Conservation (phyloP, 1,284 basidiomycete species). For the Ganoderma boninense region DNA sequence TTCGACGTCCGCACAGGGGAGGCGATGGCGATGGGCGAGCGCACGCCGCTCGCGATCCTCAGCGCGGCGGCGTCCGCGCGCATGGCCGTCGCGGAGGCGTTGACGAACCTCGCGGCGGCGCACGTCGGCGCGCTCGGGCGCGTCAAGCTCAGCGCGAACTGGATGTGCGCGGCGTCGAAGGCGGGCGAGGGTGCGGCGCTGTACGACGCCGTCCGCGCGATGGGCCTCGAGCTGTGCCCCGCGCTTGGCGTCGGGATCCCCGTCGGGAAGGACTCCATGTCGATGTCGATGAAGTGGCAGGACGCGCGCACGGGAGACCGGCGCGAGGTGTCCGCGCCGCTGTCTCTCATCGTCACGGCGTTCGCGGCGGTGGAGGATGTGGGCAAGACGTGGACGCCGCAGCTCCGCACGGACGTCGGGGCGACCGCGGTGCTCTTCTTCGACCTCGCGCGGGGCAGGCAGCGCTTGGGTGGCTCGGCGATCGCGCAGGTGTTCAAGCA, state of each 20-base stretch:
- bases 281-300: slow-evolving; percentile 97
- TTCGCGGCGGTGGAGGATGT: slow-evolving; percentile 91
- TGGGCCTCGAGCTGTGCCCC: slow-evolving; percentile 97
- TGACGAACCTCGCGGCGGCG: slow-evolving; percentile 92
- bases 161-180: slow-evolving; percentile 98
- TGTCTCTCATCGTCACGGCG: slow-evolving; percentile 95
- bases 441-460: slow-evolving; percentile 87
- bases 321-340: slow-evolving; percentile 88
- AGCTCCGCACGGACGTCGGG: slow-evolving; percentile 75
- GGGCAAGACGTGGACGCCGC: slow-evolving; percentile 91
- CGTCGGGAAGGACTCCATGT: slow-evolving; percentile 99
- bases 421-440: slow-evolving; percentile 87
- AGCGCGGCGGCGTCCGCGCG: slow-evolving; percentile 90
- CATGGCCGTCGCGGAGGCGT: slow-evolving; percentile 95
- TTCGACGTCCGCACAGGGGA: slow-evolving; percentile 89
- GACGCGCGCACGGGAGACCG: slow-evolving; percentile 58
- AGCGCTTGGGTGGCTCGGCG: slow-evolving; percentile 93
- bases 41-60: slow-evolving; percentile 92
- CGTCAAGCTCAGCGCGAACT: slow-evolving; percentile 97
- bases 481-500: slow-evolving; percentile 96
- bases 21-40: slow-evolving; percentile 98
- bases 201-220: slow-evolving; percentile 92
- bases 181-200: slow-evolving; percentile 91
- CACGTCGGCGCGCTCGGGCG: slow-evolving; percentile 74
- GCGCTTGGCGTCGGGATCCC: slow-evolving; percentile 93